Conservation (phyloP, 2,329 filamentous ascomycete genomes). For the Conoideocrella luteorostrata region DNA sequence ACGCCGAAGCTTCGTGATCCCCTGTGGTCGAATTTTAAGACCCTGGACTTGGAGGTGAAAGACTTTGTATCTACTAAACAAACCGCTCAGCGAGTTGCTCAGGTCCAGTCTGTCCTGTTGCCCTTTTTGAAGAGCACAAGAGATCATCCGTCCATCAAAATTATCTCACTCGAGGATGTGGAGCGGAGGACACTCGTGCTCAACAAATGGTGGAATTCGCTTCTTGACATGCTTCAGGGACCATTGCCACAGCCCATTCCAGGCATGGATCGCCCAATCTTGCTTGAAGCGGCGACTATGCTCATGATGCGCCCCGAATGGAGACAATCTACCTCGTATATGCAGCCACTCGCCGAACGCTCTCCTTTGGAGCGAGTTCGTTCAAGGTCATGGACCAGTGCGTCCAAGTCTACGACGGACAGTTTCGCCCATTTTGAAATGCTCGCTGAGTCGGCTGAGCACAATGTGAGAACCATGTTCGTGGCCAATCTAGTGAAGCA, state of each 20-base stretch:
- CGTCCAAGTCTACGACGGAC: slow-evolving; percentile 51
- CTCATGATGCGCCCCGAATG: slow-evolving; percentile 89
- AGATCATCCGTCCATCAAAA: slow-evolving; percentile 57
- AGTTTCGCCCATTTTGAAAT: slow-evolving; percentile 57
- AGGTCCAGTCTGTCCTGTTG: slow-evolving; percentile 65
- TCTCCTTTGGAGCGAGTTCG: slow-evolving; percentile 39
- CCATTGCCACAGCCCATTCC: slow-evolving; percentile 63
- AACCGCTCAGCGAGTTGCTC: slow-evolving; percentile 64
- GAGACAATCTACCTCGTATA: slow-evolving; percentile 65
- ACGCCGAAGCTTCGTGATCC: slow-evolving; percentile 40
- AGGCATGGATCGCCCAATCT: slow-evolving; percentile 73
- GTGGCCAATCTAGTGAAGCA: slow-evolving; percentile 75
- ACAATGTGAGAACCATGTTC: slow-evolving; percentile 86
- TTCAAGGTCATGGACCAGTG: slow-evolving; percentile 40
- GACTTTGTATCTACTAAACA: slow-evolving; percentile 65
- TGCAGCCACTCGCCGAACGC: slow-evolving; percentile 56
- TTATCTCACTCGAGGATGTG: slow-evolving; percentile 70
- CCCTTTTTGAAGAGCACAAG: slow-evolving; percentile 71
- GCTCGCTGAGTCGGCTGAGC: slow-evolving; percentile 64
- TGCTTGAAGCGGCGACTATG: slow-evolving; percentile 70
- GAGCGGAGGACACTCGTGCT: slow-evolving; percentile 73
- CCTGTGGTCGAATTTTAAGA: slow-evolving; percentile 49
- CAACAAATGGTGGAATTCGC: slow-evolving; percentile 83
- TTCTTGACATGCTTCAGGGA: slow-evolving; percentile 76
- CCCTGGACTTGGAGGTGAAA: slow-evolving; percentile 41